Percentiles rank a stretch among this genome's conserved stretches.
phyloP scores from a whole-genome alignment of 2,329 filamentous ascomycete genomes.

The Hortaea sp. region DNA sequence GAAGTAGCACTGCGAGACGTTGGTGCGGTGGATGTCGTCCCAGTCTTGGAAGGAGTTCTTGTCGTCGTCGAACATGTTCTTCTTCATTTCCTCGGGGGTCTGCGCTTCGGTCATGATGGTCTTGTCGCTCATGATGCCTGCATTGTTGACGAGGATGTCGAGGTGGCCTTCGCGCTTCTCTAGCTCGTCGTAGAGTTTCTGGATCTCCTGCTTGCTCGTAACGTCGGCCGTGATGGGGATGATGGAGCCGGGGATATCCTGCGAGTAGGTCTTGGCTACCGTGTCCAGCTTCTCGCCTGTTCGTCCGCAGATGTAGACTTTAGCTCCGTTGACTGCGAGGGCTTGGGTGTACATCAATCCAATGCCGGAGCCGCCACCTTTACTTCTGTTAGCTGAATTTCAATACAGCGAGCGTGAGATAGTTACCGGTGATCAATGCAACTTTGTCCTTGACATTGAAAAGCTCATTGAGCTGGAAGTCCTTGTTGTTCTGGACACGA shows the following conservation, averaged over 20 bases:
- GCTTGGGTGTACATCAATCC: slow-evolving; percentile 39
- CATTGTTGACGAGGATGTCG: slow-evolving; percentile 39
- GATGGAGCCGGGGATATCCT: slow-evolving; percentile 36
- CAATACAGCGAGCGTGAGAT: background rate
- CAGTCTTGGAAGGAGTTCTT: slow-evolving; percentile 34
- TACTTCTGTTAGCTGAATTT: background rate
- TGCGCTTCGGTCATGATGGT: slow-evolving; percentile 30
- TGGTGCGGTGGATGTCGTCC: slow-evolving; percentile 36
- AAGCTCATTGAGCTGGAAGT: slow-evolving; percentile 24
- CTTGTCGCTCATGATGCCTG: slow-evolving; percentile 31
- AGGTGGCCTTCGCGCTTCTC: slow-evolving; percentile 35
- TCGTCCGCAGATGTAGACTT: slow-evolving; percentile 40
- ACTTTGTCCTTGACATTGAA: slow-evolving; percentile 31
- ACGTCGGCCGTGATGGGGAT: slow-evolving; percentile 37
- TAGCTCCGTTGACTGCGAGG: slow-evolving; percentile 31
- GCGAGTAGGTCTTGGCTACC: slow-evolving; percentile 34
- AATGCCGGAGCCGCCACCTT: slow-evolving; percentile 37
- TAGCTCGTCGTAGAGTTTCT: slow-evolving; percentile 33
- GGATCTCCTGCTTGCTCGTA: slow-evolving; percentile 34
- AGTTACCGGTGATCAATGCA: slow-evolving; percentile 29
- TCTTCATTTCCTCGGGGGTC: slow-evolving; percentile 33
- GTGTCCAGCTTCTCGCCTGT: slow-evolving; percentile 39
- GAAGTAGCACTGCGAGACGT: slow-evolving; percentile 39
- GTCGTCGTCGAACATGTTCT: slow-evolving; percentile 36
- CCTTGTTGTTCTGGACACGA: slow-evolving; percentile 23